Base-by-base conservation (phyloP, 345 rosid species). In the Eucalyptus pauciflora region DNA sequence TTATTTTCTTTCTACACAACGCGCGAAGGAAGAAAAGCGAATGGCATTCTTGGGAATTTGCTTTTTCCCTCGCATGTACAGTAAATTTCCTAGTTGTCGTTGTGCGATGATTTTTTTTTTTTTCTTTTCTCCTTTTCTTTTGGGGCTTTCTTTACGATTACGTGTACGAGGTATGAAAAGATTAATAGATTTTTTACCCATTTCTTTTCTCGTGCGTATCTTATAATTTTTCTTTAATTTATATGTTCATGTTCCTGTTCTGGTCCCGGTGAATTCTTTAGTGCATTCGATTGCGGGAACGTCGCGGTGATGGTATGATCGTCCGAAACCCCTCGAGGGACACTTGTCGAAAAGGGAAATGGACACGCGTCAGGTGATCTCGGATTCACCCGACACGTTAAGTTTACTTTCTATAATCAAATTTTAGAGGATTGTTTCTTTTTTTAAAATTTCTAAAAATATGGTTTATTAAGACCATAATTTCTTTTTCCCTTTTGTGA, bases 401-500 rank as follows among this genome's bases (percentile, higher is more conserved):
- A 56, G 58, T 22, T 56, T 10, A 56, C 13, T 4, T 10, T 56
- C 62, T 56, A 56, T 9, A 24, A 56, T 0, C 62, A 10, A 56
- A 56, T 56, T 56, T 56, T 56, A 24, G 29, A 56, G 62, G 62
- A 22, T 56, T 56, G 1, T 9, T 24, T 24, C 9, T 51, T 18
- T 13, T 49, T 13, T 50, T 7, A 3, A 18, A 52, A 17, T 10
- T 76, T 31, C 10, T 2, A 20, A 6, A 76, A 20, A 7, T 7
- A 12, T 2, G 29, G 1, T 37, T 37, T 76, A 0, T 11, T 0
- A 20, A 76, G n/a, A 20, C 46, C 14, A 2, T 3, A 37, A 37
- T 37, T 18, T 76, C 24, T 1, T 69, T 18, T 18, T 10, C 1
- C 4, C 62, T 56, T 56, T 56, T 29, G 0, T 1, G 33, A 62